Percentiles rank a stretch among this genome's conserved stretches.
Evolutionary conservation across 495 filamentous ascomycete species (phyloP).

Genomic region (Xylaria intraflava): DNA sequence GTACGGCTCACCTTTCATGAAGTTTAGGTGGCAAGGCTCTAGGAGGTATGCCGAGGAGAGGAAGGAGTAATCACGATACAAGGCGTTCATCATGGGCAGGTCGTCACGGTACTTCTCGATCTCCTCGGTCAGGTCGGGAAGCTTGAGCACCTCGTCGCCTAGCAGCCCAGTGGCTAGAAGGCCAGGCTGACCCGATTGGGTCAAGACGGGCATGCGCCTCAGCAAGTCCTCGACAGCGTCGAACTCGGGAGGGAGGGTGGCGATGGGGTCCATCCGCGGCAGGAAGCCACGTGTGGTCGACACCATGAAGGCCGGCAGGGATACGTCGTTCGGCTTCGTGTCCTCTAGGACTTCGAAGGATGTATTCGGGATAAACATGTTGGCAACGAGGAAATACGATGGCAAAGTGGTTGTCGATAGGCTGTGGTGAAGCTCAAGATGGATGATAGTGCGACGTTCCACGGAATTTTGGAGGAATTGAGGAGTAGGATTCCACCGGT

Average conservation of each 20-base stretch:
- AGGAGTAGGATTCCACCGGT: not conserved
- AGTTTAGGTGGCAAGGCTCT: constrained; percentile 85
- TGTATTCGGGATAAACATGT: constrained; percentile 23
- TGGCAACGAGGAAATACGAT: not conserved
- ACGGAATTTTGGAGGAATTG: not conserved
- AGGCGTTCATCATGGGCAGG: constrained; percentile 67
- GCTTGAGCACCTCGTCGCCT: constrained; percentile 58
- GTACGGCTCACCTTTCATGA: constrained; percentile 59
- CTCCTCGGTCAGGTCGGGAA: constrained; percentile 66
- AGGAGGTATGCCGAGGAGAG: constrained; percentile 80
- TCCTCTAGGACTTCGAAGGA: constrained; percentile 34
- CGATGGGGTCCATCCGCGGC: constrained; percentile 56
- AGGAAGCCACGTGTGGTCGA: constrained; percentile 78
- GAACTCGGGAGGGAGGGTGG: constrained; percentile 61
- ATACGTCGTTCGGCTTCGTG: constrained; percentile 33
- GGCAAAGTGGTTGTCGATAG: not conserved
- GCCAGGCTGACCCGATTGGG: constrained; percentile 59
- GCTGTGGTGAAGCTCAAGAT: not conserved
- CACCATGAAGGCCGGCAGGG: constrained; percentile 79
- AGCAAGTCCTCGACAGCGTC: constrained; percentile 60
- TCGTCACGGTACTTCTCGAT: constrained; percentile 65
- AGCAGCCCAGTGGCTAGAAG: constrained; percentile 66
- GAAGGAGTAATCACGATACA: constrained; percentile 88
- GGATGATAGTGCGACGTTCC: not conserved
- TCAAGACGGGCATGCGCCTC: constrained; percentile 68